Evolutionary conservation across 805 yeast genomes (phyloP), one percentile per base, ranked within the genome.

Genomic region (Yarrowia sp.): DNA sequence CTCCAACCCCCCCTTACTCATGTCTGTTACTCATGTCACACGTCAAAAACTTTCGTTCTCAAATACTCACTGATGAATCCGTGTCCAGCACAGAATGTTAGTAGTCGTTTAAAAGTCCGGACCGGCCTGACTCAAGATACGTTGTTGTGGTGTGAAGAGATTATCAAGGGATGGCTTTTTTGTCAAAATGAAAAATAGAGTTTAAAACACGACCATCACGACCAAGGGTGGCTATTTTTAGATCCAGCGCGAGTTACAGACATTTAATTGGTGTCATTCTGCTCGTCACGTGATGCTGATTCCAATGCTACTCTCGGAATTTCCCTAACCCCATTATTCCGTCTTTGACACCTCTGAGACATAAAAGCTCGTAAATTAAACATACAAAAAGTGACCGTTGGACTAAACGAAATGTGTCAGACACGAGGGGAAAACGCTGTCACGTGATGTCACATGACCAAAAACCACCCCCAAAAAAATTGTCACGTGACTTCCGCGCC

Each of bases 11-110:
- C 15, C 15, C 48, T 3, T 22, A 22, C 28, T 22, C 28, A 22
- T 22, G 28, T 22, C 28, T 22, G 28, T 22, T n/a, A n/a, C n/a
- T n/a, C 28, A 22, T 22, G 28, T 22, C n/a, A n/a, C n/a, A 22
- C 28, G 28, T 22, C 28, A 22, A 22, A 22, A 22, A n/a, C n/a
- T n/a, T n/a, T n/a, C 28, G 28, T 7, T 17, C 15, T 14, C 18
- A 2, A 3, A 51, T 38, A 51, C 60, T 51, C 60, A 51, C 60
- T 38, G 11, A 36, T 22, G 8, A 10, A 38, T 51, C 60, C 44
- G 60, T 35, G 60, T 51, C 60, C 60, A 51, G 60, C 60, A 51
- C 60, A 51, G 60, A 22, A 51, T 17, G 33, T 38, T 38, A 22
- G 33, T 38, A 14, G 44, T 51, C 39, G 28, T 32, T 28, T 22